These are phyloP conservation scores for Wickerhamomyces strasburgensis DNA, from an alignment of 805 yeast species.

Conservation along the genomic window DNA sequence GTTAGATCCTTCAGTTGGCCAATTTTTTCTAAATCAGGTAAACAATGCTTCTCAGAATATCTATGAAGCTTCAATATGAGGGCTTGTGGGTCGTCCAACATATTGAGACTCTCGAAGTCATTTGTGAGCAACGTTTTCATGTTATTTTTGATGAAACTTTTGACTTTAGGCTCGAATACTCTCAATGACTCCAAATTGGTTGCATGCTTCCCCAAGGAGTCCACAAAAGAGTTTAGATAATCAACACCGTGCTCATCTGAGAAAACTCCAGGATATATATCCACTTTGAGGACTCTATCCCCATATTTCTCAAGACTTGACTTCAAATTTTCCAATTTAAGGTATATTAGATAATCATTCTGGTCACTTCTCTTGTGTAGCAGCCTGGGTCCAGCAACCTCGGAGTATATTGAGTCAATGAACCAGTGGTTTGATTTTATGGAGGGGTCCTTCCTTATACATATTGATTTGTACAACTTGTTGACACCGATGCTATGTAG, in stretches of 20 bases:
- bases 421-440: slow-evolving; percentile 27
- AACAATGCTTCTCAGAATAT: slow-evolving; percentile 7
- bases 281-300: slow-evolving; percentile 29
- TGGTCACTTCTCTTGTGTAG: slow-evolving; percentile 31
- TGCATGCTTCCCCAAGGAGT: slow-evolving; percentile 21
- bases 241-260: slow-evolving; percentile 21
- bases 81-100: slow-evolving; percentile 4
- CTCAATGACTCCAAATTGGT: slow-evolving; percentile 7
- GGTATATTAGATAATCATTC: slow-evolving; percentile 32
- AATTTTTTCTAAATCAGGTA: slow-evolving; percentile 3
- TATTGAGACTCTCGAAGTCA: slow-evolving; percentile 9
- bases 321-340: slow-evolving; percentile 37
- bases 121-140: slow-evolving; percentile 10
- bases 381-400: slow-evolving; percentile 33
- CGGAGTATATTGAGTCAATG: slow-evolving; percentile 32
- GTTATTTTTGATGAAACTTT: slow-evolving; percentile 8
- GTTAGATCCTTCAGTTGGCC: slow-evolving; percentile 21
- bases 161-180: slow-evolving; percentile 12
- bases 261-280: slow-evolving; percentile 29
- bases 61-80: slow-evolving; percentile 11
- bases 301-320: slow-evolving; percentile 32
- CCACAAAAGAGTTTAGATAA: slow-evolving; percentile 21
- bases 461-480: slow-evolving; percentile 33
- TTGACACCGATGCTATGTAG: slow-evolving; percentile 28
- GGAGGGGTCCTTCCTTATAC: slow-evolving; percentile 32